Evolutionary conservation across 257 asterid genomes (phyloP), one percentile per base, ranked within the genome.

Genomic region (Scutellaria barbata): DNA sequence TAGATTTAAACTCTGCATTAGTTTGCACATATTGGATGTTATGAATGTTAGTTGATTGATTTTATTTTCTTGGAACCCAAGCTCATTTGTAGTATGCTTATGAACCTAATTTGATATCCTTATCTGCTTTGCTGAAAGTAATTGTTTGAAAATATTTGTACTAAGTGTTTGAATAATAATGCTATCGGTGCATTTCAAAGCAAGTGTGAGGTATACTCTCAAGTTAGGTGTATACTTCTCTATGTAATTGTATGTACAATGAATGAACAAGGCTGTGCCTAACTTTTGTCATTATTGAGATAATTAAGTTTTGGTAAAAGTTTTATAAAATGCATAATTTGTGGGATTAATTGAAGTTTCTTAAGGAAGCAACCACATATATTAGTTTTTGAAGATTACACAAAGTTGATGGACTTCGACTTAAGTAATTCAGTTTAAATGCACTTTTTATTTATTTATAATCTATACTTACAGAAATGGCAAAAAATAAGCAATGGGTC

Each of bases 81-180:
- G 20, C 2, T 16, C 16, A 12, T 69, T 33, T 45, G 55, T 14
- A 8, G 43, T 40, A 42, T 43, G 59, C 37, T 40, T 76, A 1
- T 66, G 68, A 25, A 25, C 30, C 16, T 52, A 14, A 5, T n/a
- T 62, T 51, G 73, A 10, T 10, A 64, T 43, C 62, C 16, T 42
- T 54, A 57, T 25, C 1, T 50, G 46, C 10, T 41, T 67, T 47
- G 74, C 71, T 52, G 48, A 46, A 57, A 75, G 75, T 70, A 58
- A 25, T 46, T 58, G 39, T 63, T 33, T 50, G 53, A 69, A 8
- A 13, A 59, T 37, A 22, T 60, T 60, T 22, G n/a, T 47, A 22
- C 30, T 13, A 25, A 10, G 53, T 22, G 30, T 48, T 11, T 30
- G 60, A 9, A 63, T 55, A 22, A 17, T 55, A 25, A 10, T 7